Base-by-base conservation (phyloP, 1,284 basidiomycete genomes). In the Boletus mariae region DNA sequence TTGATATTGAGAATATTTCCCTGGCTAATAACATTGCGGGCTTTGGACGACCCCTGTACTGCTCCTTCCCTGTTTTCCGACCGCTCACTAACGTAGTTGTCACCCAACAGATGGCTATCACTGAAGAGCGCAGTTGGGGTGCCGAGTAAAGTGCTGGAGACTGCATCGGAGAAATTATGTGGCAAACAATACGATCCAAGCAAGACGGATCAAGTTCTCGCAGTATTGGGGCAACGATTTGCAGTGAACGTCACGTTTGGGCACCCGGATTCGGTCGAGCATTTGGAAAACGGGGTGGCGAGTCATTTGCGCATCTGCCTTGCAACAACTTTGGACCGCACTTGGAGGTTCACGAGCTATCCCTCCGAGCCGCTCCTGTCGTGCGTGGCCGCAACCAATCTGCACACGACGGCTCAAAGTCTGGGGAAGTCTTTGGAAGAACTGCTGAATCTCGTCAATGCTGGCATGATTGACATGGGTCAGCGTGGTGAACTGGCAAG, bases 301-400 rank as follows among this genome's bases (percentile, higher is more conserved):
- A 60, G 55, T 5, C 50, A 60, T 13, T 20, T 62, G 1, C 46
- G 32, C 0, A 20, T 58, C 2, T 55, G 44, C 12, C 52, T 55
- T 9, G 26, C 11, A 13, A 60, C 45, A 4, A 57, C 52, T 1
- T 3, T 25, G 45, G 50, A 58, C 9, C 29, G 58, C 1, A 35
- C 5, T 2, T 53, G 52, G 55, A 23, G n/a, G 2, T 61, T 38
- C n/a, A 55, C 58, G 1, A 45, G 4, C 4, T 60, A 58, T 43
- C 55, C 51, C 4, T 52, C 59, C 0, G 58, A 59, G 9, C 55
- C 55, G 1, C 11, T 60, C 6, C 20, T 59, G 13, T 60, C 58
- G 0, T 59, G 43, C 31, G 42, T 41, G 0, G 61, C 61, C 0
- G 55, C 58, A 9, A 10, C 0, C 0, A 29, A 10, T 5, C 15